A percentile compares a stretch with the other conserved stretches of the same genome.
These are phyloP conservation scores for Peronospora destructor DNA, from an alignment of 352 stramenopile species.

Conservation along the genomic window DNA sequence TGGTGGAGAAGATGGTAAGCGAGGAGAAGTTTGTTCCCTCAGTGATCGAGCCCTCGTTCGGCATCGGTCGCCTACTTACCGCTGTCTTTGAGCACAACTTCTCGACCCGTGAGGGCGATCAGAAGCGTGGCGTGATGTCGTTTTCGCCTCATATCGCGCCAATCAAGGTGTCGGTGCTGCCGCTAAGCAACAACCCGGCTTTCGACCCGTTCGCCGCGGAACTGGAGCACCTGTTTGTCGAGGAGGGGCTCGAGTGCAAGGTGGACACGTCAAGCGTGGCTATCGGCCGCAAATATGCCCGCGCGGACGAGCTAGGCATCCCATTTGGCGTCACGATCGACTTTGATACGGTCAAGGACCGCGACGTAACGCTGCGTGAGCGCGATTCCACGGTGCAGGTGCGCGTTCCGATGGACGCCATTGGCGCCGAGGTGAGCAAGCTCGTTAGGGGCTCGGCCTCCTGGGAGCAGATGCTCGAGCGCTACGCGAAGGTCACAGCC, in stretches of 20 bases:
- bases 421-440: constrained; percentile 77
- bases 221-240: constrained; percentile 63
- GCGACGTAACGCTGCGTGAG: constrained; percentile 96
- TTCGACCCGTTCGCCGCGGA: constrained; percentile 81
- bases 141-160: constrained; percentile 96
- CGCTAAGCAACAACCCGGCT: constrained; percentile 83
- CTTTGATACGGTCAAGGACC: constrained; percentile 91
- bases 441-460: constrained; percentile 79
- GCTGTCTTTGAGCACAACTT: constrained; percentile 99
- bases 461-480: constrained; percentile 75
- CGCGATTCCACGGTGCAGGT: constrained; percentile 96
- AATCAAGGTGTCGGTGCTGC: constrained; percentile 97
- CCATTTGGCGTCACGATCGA: constrained; percentile 98
- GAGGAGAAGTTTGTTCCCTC: constrained; percentile 98
- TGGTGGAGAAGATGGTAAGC: constrained; percentile 93
- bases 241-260: constrained; percentile 80
- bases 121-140: constrained; percentile 96
- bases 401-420: constrained; percentile 82
- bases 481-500: constrained; percentile 78
- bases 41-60: constrained; percentile 99
- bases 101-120: constrained; percentile 91
- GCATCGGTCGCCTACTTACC: constrained; percentile 97
- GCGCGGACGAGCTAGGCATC: constrained; percentile 96
- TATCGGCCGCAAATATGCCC: constrained; percentile 95
- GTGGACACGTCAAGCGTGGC: constrained; percentile 93